Conservation (phyloP, 495 filamentous ascomycete genomes). For the Talaromyces ruber region DNA sequence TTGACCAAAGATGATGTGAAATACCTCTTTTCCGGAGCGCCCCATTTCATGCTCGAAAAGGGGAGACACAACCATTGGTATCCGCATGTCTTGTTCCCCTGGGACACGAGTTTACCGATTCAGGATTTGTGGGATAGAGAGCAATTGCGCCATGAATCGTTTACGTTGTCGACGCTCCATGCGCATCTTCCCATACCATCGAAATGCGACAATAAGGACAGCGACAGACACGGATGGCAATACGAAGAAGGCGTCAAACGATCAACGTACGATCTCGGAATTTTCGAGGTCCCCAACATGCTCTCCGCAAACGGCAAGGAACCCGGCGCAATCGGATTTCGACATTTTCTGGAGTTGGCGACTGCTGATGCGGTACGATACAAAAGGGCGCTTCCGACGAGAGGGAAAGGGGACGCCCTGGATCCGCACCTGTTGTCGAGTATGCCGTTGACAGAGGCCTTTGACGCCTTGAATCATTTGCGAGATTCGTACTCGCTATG, state of each 20-base stretch:
- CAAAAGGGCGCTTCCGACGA: background rate
- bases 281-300: slow-evolving; percentile 64
- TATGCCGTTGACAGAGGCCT: slow-evolving; percentile 23
- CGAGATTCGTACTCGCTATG: slow-evolving; percentile 25
- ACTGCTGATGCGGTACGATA: slow-evolving; percentile 53
- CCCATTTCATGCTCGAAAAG: slow-evolving; percentile 53
- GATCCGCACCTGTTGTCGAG: slow-evolving; percentile 23
- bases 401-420: slow-evolving; percentile 8
- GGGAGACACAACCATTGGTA: slow-evolving; percentile 47
- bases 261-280: slow-evolving; percentile 50
- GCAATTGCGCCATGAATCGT: slow-evolving; percentile 35
- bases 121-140: slow-evolving; percentile 54
- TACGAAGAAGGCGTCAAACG: slow-evolving; percentile 20
- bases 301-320: slow-evolving; percentile 64
- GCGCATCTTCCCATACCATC: slow-evolving; percentile 32
- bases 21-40: slow-evolving; percentile 67
- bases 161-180: slow-evolving; percentile 37
- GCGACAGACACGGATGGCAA: background rate
- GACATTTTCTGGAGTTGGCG: slow-evolving; percentile 60
- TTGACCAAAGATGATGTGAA: slow-evolving; percentile 55
- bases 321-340: slow-evolving; percentile 66
- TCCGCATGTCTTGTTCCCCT: slow-evolving; percentile 61
- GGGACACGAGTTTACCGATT: slow-evolving; percentile 53
- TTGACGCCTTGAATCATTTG: slow-evolving; percentile 29
- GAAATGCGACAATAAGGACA: background rate